A percentile compares a stretch with the other conserved stretches of the same genome.
These are phyloP conservation scores for Cyclostephanos invisitatus DNA, from an alignment of 108 stramenopile genomes.

Conservation along the genomic window DNA sequence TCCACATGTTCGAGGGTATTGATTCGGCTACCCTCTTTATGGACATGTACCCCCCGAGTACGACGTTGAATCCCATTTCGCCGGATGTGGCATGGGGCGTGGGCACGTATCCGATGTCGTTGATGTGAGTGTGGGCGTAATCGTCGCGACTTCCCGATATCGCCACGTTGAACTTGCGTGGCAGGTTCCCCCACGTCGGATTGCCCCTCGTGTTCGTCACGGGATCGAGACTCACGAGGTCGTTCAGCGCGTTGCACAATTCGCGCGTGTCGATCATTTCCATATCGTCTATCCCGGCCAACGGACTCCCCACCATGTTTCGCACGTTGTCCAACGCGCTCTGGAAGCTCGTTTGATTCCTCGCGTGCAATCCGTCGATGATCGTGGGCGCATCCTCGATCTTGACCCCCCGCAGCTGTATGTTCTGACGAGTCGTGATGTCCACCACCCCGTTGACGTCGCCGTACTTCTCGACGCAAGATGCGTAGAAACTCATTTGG, in stretches of 20 bases:
- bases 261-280: slow-evolving; percentile 91
- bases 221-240: slow-evolving; percentile 80
- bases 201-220: slow-evolving; percentile 81
- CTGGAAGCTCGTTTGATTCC: slow-evolving; percentile 88
- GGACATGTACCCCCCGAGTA: slow-evolving; percentile 93
- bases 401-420: slow-evolving; percentile 91
- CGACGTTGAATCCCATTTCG: slow-evolving; percentile 92
- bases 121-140: slow-evolving; percentile 94
- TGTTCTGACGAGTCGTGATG: slow-evolving; percentile 91
- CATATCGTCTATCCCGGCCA: slow-evolving; percentile 90
- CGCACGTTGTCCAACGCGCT: slow-evolving; percentile 91
- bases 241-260: slow-evolving; percentile 80
- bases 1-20: slow-evolving; percentile 83
- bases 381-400: slow-evolving; percentile 89
- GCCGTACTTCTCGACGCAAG: slow-evolving; percentile 84
- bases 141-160: slow-evolving; percentile 90
- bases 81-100: slow-evolving; percentile 74
- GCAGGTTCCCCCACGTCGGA: slow-evolving; percentile 86
- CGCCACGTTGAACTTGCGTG: slow-evolving; percentile 95
- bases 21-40: slow-evolving; percentile 89
- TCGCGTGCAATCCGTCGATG: slow-evolving; percentile 85
- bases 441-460: slow-evolving; percentile 85
- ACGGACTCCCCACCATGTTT: slow-evolving; percentile 92
- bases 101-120: slow-evolving; percentile 89
- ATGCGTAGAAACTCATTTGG: slow-evolving; percentile 87